Evolutionary conservation across 129 eudicot genomes (phyloP), one percentile per base, ranked within the genome.

Genomic region (Erigeron canadensis): DNA sequence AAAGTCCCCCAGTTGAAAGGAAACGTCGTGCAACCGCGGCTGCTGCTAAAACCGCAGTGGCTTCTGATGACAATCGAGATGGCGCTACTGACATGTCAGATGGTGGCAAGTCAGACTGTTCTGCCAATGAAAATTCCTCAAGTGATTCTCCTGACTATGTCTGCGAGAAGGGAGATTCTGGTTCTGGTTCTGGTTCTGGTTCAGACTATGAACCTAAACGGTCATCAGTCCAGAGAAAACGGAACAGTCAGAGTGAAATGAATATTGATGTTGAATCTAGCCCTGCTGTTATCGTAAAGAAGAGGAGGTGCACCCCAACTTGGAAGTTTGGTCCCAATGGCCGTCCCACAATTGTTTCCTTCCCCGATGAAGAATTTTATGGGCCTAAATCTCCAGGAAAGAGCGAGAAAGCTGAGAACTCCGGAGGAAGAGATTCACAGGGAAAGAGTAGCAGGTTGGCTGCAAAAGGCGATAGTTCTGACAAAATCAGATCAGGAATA

Each of bases 241-340:
- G 56, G 51, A 43, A 47, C 21, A 67, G 69, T 77, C 66, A 6
- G 12, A 34, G 46, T 73, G 76, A 69, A 54, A 62, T 79, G 42
- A 77, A 77, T 28, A 43, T 39, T 13, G 22, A 16, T 17, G 70
- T 58, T n/a, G 70, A 28, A 51, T 59, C 76, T 19, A 90, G 87
- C 72, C 97, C 91, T 69, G 91, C 87, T 63, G 87, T 81, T 55
- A 70, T 85, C 48, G 91, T 81, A 3, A 90, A 90, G 81, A 87
- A 90, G 76, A 74, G 95, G 56, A 83, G 87, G 83, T 87, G 83
- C 56, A 85, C 86, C 70, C 91, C 89, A 21, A 72, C 86, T 43
- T 85, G 91, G 95, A 85, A 67, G 66, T 60, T 87, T 28, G 97
- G 91, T 71, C 80, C 86, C 38, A 81, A 83, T 68, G 95, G 89